phyloP scores from a whole-genome alignment of 495 filamentous ascomycete genomes.

The Cercophora newfieldiana region DNA sequence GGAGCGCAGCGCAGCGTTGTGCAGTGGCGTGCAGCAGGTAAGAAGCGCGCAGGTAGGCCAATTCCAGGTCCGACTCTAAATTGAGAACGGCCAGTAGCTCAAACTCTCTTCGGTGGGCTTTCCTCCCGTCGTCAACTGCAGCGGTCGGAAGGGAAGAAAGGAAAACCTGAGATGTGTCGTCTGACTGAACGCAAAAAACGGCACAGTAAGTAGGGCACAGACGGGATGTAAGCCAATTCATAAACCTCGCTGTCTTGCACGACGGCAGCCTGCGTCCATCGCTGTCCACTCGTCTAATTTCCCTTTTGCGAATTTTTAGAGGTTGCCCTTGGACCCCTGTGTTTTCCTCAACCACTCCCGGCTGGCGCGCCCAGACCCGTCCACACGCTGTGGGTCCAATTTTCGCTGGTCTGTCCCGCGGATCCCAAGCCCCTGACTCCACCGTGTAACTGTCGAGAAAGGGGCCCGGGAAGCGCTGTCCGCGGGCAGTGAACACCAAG shows the following conservation, averaged over 20 bases:
- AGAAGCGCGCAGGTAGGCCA: not conserved
- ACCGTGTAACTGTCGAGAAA: not conserved
- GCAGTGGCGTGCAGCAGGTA: not conserved
- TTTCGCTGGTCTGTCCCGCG: not conserved
- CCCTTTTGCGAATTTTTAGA: slow-evolving; percentile 10
- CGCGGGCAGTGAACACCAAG: not conserved
- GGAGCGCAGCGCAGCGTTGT: not conserved
- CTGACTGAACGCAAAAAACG: not conserved
- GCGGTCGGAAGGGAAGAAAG: not conserved
- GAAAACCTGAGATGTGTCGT: not conserved
- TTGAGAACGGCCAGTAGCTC: not conserved
- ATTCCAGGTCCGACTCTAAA: not conserved
- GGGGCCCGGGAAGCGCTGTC: not conserved
- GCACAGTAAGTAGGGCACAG: not conserved
- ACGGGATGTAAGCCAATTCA: slow-evolving; percentile 12
- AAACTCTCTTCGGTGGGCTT: not conserved
- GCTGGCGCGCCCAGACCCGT: not conserved
- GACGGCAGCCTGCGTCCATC: not conserved
- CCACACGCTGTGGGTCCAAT: not conserved
- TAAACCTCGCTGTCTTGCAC: not conserved
- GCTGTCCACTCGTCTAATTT: slow-evolving; percentile 8
- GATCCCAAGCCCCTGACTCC: not conserved
- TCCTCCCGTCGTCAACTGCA: not conserved
- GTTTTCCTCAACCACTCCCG: slow-evolving; percentile 10
- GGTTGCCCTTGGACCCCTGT: slow-evolving; percentile 1